Evolutionary conservation across 257 asterid genomes (phyloP).

Genomic region (Solanum pennellii): DNA sequence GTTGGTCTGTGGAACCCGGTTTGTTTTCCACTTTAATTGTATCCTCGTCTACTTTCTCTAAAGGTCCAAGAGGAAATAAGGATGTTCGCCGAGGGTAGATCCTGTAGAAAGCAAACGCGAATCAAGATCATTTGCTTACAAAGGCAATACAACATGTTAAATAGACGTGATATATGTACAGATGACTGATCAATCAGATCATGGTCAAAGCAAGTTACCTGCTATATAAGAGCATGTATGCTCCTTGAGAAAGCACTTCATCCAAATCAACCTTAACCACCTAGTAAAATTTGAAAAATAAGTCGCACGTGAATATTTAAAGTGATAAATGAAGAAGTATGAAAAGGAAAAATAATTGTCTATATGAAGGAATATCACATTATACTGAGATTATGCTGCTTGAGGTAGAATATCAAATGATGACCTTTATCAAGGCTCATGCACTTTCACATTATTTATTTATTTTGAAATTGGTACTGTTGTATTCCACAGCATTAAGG

Average conservation of each 20-base stretch:
- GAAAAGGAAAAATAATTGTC: background rate
- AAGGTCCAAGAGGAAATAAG: conserved; percentile 41
- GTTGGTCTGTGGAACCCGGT: conserved; percentile 15
- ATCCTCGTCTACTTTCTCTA: conserved; percentile 22
- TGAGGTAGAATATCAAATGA: background rate
- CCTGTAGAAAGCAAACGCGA: conserved; percentile 30
- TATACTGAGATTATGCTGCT: background rate
- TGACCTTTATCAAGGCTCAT: background rate
- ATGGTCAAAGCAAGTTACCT: conserved; percentile 34
- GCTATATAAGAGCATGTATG: conserved; percentile 92
- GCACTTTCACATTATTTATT: background rate
- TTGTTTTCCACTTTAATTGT: conserved; percentile 20
- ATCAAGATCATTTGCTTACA: background rate
- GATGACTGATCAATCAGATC: background rate
- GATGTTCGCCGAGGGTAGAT: conserved; percentile 46
- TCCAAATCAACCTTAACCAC: conserved; percentile 59
- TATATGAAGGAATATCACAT: background rate
- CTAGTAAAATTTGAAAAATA: conserved; percentile 20
- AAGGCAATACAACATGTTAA: background rate
- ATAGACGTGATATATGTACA: background rate
- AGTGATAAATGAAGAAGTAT: background rate
- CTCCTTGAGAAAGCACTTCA: conserved; percentile 96
- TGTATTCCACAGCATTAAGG: background rate
- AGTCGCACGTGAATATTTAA: background rate
- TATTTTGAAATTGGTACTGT: background rate